Percentiles rank a stretch among this genome's conserved stretches.
Conservation (phyloP, 129 eudicot genomes). For the Oenanthe sinensis region DNA sequence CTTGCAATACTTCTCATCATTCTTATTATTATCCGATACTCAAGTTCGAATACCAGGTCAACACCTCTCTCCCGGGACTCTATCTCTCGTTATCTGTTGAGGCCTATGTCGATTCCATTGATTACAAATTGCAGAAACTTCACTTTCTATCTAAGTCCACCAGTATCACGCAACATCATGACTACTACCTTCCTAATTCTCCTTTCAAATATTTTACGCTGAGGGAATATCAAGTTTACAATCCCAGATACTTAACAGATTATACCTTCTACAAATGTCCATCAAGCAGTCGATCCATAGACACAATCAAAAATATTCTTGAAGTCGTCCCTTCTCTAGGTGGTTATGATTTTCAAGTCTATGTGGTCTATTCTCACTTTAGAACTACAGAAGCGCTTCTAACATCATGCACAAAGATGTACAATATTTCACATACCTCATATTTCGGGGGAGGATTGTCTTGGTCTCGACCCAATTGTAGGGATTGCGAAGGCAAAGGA, state of each 20-base stretch:
- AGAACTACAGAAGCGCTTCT: not conserved
- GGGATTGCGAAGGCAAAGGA: conserved; percentile 2
- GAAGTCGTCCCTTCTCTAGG: not conserved
- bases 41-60: not conserved
- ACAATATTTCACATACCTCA: not conserved
- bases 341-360: not conserved
- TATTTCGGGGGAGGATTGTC: too few species aligned
- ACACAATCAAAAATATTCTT: too few species aligned
- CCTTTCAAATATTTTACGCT: not conserved
- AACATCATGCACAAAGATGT: conserved; percentile 1
- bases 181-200: not conserved
- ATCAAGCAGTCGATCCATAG: not conserved
- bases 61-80: not conserved
- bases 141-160: not conserved
- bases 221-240: not conserved
- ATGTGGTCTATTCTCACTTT: not conserved
- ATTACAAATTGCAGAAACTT: not conserved
- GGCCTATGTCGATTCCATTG: not conserved
- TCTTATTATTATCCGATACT: not conserved
- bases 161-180: not conserved
- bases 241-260: not conserved
- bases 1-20: not conserved
- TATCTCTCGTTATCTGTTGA: not conserved
- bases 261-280: not conserved
- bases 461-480: conserved; percentile 4